phyloP scores from a whole-genome alignment of 78 protist genomes.

The Tieghemostelium lacteum region DNA sequence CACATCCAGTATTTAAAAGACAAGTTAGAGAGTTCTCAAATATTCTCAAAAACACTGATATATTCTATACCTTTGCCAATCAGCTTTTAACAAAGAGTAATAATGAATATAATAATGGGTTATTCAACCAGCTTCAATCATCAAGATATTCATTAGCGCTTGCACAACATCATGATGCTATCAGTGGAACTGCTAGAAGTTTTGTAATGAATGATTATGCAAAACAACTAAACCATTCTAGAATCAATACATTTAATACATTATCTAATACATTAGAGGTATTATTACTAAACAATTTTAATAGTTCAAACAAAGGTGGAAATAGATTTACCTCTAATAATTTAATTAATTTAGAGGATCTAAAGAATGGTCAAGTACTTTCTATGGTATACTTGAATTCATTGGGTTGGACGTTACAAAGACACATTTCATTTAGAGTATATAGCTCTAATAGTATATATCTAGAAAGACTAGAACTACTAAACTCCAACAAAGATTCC shows the following conservation, averaged over 20 bases:
- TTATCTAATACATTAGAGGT: conserved; percentile 20
- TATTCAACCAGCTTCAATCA: neutral
- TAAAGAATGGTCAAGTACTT: neutral
- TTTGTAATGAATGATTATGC: conserved; percentile 65
- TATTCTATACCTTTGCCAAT: conserved; percentile 63
- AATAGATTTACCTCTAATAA: neutral
- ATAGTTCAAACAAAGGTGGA: neutral
- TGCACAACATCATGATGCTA: conserved; percentile 84
- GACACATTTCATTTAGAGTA: conserved; percentile 15
- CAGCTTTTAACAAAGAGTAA: neutral
- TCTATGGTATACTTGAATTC: conserved; percentile 17
- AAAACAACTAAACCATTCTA: conserved; percentile 11
- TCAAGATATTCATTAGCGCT: neutral
- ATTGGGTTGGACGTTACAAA: conserved; percentile 12
- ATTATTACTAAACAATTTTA: conserved; percentile 11
- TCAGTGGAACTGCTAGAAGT: conserved; percentile 84
- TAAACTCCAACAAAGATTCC: neutral
- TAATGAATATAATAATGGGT: neutral
- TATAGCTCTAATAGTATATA: neutral
- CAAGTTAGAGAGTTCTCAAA: conserved; percentile 21
- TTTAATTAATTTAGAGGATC: neutral
- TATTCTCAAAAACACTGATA: conserved; percentile 41
- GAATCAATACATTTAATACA: conserved; percentile 8
- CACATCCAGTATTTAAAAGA: conserved; percentile 63
- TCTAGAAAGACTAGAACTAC: neutral